Evolutionary conservation across 2,329 filamentous ascomycete species (phyloP).

Genomic region (Dothidotthia symphoricarpi): DNA sequence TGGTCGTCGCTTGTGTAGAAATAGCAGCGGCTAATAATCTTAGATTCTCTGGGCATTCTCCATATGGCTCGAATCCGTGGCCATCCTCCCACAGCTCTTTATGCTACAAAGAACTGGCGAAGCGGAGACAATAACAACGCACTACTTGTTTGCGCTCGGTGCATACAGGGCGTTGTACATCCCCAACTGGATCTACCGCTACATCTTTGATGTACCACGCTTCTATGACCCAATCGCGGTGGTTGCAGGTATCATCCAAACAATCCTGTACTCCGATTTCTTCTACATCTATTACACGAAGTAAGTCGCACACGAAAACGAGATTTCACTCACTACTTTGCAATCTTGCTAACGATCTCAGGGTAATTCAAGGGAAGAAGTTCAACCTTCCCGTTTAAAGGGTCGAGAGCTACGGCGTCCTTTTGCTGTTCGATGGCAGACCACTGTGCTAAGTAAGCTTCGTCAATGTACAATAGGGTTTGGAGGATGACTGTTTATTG

Average conservation of each 20-base stretch:
- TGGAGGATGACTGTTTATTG: conserved; percentile 2
- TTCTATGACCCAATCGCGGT: conserved; percentile 87
- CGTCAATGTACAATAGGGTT: conserved; percentile 8
- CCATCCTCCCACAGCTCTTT: conserved; percentile 95
- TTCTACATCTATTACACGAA: conserved; percentile 99
- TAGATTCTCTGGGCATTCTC: conserved; percentile 96
- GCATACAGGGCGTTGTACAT: conserved; percentile 93
- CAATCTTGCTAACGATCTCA: conserved; percentile 14
- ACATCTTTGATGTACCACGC: conserved; percentile 64
- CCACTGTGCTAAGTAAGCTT: too few species aligned
- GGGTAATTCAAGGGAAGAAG: conserved; percentile 55
- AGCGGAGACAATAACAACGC: conserved; percentile 98
- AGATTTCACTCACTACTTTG: background rate
- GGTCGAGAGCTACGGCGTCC: background rate
- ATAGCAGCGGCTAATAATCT: conserved; percentile 10
- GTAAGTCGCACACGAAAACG: conserved; percentile 46
- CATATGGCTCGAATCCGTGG: conserved; percentile 96
- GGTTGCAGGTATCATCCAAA: conserved; percentile 86
- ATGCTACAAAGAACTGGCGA: conserved; percentile 97
- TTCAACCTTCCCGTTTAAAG: conserved; percentile 54
- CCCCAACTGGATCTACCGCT: conserved; percentile 96
- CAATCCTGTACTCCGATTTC: conserved; percentile 95
- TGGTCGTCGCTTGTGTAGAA: background rate
- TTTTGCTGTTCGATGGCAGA: too few species aligned
- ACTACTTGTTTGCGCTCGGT: conserved; percentile 93